A percentile compares a stretch with the other conserved stretches of the same genome.
Evolutionary conservation across 768 basidiomycete genomes (phyloP).

Genomic region (Cyclocybe cylindracea): DNA sequence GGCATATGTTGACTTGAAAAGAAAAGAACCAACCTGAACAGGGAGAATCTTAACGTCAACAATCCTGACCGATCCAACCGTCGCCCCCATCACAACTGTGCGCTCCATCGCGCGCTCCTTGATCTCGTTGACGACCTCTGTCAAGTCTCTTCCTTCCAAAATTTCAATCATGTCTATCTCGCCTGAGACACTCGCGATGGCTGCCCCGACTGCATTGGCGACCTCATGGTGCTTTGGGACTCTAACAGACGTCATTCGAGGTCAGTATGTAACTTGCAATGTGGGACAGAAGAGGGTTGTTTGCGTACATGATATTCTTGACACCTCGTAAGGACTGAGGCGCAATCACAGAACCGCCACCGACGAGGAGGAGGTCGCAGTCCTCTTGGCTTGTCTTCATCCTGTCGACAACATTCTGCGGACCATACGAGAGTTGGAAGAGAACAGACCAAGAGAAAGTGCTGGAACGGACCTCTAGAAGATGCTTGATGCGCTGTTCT

Average conservation of each 20-base stretch:
- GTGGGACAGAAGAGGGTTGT: neutral
- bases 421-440: constrained; percentile 20
- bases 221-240: constrained; percentile 41
- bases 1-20: neutral
- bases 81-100: constrained; percentile 48
- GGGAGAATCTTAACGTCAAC: constrained; percentile 60
- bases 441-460: neutral
- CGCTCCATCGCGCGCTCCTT: constrained; percentile 42
- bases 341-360: constrained; percentile 63
- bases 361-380: constrained; percentile 61
- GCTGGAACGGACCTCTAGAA: constrained; percentile 23
- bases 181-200: constrained; percentile 43
- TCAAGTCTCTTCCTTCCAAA: constrained; percentile 30
- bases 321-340: constrained; percentile 54
- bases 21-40: constrained; percentile 35
- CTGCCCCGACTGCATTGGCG: constrained; percentile 65
- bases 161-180: constrained; percentile 47
- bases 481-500: constrained; percentile 15
- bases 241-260: constrained; percentile 9
- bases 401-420: constrained; percentile 51
- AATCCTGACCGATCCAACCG: constrained; percentile 42
- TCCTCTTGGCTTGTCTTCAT: constrained; percentile 68
- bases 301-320: constrained; percentile 32
- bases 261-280: neutral
- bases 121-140: constrained; percentile 31